Base-by-base conservation (phyloP, 352 stramenopile species). In the Globisporangium splendens region DNA sequence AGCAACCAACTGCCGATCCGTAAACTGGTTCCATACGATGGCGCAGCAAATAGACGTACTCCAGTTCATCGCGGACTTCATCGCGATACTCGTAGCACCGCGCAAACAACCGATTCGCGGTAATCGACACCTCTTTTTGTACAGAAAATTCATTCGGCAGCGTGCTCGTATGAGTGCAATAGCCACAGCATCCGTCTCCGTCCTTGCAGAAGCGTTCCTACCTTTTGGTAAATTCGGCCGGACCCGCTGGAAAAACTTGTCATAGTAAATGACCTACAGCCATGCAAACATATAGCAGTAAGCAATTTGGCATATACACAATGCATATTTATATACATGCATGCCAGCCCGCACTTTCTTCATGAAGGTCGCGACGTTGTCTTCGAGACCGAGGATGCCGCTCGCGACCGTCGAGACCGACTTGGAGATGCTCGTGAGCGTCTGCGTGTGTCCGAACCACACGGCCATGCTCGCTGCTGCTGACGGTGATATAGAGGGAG, bases 81-180 rank as follows among this genome's bases (percentile, higher is more conserved):
- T 86, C 81, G 46, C 83, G 75, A 54, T 93, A 93, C 65, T 93
- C 83, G 56, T 91, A 89, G 70, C 83, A 93, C 50, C 82, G 78
- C 43, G 75, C 75, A 41, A 93, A 84, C 12, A 93, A 66, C 21
- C 79, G 63, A 15, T 50, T 54, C 3, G 83, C 79, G 3, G 81
- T 89, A 38, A 68, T 68, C 49, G 72, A 59, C 38, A 93, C 70
- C 54, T 86, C 83, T 35, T n/a, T n/a, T n/a, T n/a, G n/a, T n/a
- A n/a, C n/a, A n/a, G n/a, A n/a, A n/a, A n/a, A n/a, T n/a, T n/a
- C n/a, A n/a, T n/a, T n/a, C n/a, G n/a, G n/a, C n/a, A 31, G 5
- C 5, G 24, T 35, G 28, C 10, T 35, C 28, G 28, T 35, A 8
- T 35, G 28, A 35, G 28, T 10, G 5, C 28, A 35, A 35, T 6